phyloP scores from a whole-genome alignment of 345 rosid genomes.

The Mallotus nudiflorus region DNA sequence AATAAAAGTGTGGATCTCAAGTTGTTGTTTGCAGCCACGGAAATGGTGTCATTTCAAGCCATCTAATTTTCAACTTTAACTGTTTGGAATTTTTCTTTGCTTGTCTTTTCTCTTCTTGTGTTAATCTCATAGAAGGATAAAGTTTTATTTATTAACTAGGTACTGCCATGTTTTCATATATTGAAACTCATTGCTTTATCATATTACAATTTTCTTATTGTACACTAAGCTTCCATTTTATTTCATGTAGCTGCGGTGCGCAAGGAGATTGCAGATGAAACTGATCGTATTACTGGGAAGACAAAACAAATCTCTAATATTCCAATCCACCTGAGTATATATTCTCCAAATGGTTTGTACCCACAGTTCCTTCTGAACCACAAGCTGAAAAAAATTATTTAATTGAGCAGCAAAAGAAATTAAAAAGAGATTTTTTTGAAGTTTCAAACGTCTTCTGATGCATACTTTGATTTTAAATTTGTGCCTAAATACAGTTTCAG shows the following conservation, averaged over 20 bases:
- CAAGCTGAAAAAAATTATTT: constrained; percentile 16
- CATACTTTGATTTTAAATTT: background rate
- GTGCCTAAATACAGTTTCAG: background rate
- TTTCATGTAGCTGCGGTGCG: constrained; percentile 61
- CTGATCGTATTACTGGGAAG: constrained; percentile 74
- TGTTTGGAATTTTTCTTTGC: background rate
- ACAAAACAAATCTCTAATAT: constrained; percentile 66
- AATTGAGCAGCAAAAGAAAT: background rate
- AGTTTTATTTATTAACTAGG: background rate
- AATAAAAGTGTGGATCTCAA: background rate
- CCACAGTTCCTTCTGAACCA: constrained; percentile 11
- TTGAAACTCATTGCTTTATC: background rate
- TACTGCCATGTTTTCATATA: background rate
- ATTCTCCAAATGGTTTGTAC: constrained; percentile 81
- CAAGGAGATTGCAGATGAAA: constrained; percentile 68
- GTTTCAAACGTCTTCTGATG: constrained; percentile 4
- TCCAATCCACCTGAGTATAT: constrained; percentile 75
- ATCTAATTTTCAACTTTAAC: background rate
- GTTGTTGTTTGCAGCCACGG: background rate
- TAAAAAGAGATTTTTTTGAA: background rate
- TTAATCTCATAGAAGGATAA: background rate
- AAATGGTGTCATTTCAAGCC: background rate
- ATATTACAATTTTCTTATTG: background rate
- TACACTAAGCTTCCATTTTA: constrained; percentile 10
- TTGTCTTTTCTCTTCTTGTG: background rate